Evolutionary conservation across 192 early-diverging fungal genomes (phyloP).

Genomic region (Spizellomyces sp.): DNA sequence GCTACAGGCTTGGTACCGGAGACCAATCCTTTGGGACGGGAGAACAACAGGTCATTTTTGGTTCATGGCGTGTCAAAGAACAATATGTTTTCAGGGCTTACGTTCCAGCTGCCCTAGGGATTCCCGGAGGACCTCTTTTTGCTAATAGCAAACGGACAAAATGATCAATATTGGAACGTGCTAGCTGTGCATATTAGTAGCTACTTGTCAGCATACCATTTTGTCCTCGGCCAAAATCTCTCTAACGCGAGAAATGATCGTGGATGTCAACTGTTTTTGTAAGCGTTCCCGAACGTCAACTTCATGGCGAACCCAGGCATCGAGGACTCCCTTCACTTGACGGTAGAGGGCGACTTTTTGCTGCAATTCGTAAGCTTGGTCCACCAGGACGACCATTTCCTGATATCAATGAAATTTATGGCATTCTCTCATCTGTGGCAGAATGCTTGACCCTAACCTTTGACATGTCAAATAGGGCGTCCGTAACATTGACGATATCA

Average conservation of each 20-base stretch:
- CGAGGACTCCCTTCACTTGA: constrained; percentile 87
- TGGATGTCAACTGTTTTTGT: constrained; percentile 83
- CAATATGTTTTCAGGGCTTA: neutral
- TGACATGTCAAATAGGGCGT: constrained; percentile 90
- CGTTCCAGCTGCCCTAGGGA: constrained; percentile 18
- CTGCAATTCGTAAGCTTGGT: constrained; percentile 92
- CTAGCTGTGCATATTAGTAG: neutral
- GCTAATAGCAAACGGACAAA: neutral
- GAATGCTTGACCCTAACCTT: constrained; percentile 53
- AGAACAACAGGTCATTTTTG: too few species aligned
- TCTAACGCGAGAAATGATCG: constrained; percentile 82
- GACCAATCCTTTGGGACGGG: too few species aligned
- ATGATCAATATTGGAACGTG: neutral
- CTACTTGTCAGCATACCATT: constrained; percentile 49
- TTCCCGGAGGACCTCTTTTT: constrained; percentile 7
- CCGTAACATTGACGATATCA: constrained; percentile 91
- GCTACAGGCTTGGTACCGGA: too few species aligned
- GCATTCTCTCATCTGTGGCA: neutral
- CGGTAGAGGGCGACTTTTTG: constrained; percentile 77
- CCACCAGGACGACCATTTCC: constrained; percentile 91
- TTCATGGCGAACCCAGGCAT: constrained; percentile 98
- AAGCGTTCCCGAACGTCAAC: constrained; percentile 86
- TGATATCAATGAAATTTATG: constrained; percentile 13
- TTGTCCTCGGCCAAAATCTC: constrained; percentile 69
- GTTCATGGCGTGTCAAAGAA: too few species aligned